Evolutionary conservation across 129 eudicot species (phyloP).

Genomic region (Pittosporum tobira): DNA sequence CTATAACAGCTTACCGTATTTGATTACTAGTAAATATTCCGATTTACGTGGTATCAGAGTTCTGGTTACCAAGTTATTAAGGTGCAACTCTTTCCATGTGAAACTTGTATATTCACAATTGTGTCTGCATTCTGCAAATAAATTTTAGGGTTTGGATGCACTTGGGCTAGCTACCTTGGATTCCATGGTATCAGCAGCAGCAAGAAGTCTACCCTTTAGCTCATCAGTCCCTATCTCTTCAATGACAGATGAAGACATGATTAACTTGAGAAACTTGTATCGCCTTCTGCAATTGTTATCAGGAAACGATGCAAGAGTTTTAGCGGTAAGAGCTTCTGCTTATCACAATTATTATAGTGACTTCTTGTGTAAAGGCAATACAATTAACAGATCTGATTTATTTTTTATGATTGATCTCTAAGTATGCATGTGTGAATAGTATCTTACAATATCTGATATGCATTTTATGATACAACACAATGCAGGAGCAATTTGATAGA

Average conservation of each 20-base stretch:
- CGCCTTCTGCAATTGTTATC: conserved; percentile 61
- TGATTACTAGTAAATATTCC: not conserved
- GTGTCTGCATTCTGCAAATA: conserved; percentile 2
- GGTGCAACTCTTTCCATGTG: not conserved
- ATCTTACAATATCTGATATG: no score
- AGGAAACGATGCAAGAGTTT: conserved; percentile 35
- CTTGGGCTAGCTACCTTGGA: conserved; percentile 77
- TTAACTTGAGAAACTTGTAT: conserved; percentile 66
- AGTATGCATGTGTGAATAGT: not conserved
- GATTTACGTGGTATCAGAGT: not conserved
- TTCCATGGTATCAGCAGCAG: conserved; percentile 42
- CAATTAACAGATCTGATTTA: not conserved
- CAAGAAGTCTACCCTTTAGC: conserved; percentile 55
- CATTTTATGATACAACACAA: no score
- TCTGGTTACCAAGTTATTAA: not conserved
- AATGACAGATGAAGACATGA: conserved; percentile 64
- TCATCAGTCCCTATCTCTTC: conserved; percentile 34
- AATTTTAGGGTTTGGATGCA: conserved; percentile 82
- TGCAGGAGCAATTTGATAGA: no score
- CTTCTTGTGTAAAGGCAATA: not conserved
- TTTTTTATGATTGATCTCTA: not conserved
- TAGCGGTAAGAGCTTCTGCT: conserved; percentile 31
- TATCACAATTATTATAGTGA: not conserved
- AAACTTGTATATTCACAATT: conserved; percentile 4
- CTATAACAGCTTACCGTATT: no score